These are phyloP conservation scores for Salix caprea DNA, from an alignment of 345 rosid species.

Conservation along the genomic window DNA sequence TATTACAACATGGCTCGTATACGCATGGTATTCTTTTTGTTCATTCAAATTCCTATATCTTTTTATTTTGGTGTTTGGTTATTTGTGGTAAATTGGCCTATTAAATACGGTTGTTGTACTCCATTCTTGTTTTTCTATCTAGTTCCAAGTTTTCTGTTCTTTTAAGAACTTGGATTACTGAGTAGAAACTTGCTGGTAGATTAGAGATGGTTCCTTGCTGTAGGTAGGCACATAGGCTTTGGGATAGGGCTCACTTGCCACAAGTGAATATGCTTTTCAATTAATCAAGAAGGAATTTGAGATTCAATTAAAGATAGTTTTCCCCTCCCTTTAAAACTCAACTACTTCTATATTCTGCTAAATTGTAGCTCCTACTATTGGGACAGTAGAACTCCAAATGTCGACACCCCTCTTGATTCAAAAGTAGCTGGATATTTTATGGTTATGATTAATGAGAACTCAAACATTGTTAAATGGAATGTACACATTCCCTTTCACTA, in stretches of 20 bases:
- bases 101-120: neutral
- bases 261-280: no score
- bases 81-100: conserved; percentile 6
- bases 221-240: no score
- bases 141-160: neutral
- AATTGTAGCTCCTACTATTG: neutral
- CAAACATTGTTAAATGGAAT: no score
- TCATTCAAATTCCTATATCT: neutral
- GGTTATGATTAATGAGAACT: no score
- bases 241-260: no score
- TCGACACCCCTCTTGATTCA: neutral
- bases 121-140: neutral
- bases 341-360: neutral
- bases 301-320: no score
- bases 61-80: conserved; percentile 2
- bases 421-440: neutral
- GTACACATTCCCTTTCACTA: no score
- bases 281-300: no score
- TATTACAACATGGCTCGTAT: conserved; percentile 98
- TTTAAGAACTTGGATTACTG: no score
- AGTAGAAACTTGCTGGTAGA: no score
- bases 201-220: no score
- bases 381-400: neutral
- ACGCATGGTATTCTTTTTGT: conserved; percentile 66
- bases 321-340: neutral